phyloP scores from a whole-genome alignment of 2,329 filamentous ascomycete genomes.

The Fusarium secorum region DNA sequence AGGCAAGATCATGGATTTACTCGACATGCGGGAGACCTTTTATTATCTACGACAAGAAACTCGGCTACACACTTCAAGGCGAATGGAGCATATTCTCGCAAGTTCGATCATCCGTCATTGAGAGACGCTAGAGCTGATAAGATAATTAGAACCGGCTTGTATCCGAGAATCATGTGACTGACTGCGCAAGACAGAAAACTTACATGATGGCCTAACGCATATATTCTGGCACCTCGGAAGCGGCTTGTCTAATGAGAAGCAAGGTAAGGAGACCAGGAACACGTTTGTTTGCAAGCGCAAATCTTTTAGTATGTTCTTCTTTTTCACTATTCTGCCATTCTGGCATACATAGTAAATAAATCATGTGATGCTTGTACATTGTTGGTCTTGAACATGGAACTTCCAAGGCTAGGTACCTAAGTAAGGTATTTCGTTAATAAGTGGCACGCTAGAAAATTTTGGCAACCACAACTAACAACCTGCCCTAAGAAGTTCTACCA shows the following conservation, averaged over 20 bases:
- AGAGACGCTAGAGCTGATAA: not conserved
- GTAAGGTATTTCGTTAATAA: not conserved
- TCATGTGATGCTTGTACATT: not conserved
- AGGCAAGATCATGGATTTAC: constrained; percentile 7
- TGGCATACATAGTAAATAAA: not conserved
- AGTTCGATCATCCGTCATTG: constrained; percentile 43
- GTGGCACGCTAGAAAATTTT: not conserved
- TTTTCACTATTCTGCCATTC: not conserved
- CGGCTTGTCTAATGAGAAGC: not conserved
- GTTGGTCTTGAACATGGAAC: not conserved
- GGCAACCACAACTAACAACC: not conserved
- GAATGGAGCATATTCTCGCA: constrained; percentile 51
- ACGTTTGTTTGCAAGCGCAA: not conserved
- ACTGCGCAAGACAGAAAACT: not conserved
- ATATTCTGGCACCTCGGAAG: not conserved
- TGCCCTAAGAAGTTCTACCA: not conserved
- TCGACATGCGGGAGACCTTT: constrained; percentile 4
- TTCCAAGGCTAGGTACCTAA: not conserved
- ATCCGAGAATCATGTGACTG: constrained; percentile 47
- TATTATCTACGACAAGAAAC: constrained; percentile 34
- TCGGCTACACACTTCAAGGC: constrained; percentile 40
- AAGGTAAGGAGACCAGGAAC: not conserved
- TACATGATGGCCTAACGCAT: not conserved
- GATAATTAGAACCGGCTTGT: constrained; percentile 4
- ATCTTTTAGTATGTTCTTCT: not conserved